Conservation (phyloP, 192 early-diverging fungal genomes). For the Podila verticillata region DNA sequence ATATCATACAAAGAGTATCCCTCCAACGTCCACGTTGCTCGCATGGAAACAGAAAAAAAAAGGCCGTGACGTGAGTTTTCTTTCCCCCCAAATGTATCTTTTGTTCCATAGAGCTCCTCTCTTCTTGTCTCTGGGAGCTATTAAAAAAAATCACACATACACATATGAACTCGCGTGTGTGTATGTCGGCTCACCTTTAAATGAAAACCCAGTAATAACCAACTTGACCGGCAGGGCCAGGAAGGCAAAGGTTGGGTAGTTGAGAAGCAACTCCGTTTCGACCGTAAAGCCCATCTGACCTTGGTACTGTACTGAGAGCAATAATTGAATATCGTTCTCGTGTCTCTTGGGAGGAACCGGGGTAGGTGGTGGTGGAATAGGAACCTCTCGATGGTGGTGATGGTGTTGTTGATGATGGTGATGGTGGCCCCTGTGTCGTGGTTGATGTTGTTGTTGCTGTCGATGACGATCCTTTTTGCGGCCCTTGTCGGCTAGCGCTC, state of each 20-base stretch:
- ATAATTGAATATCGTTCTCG: conserved; percentile 76
- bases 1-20: background rate
- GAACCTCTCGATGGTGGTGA: background rate
- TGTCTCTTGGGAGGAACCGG: conserved; percentile 30
- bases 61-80: background rate
- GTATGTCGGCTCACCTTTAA: conserved; percentile 58
- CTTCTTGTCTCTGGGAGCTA: too few species aligned
- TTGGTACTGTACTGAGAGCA: conserved; percentile 69
- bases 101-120: too few species aligned
- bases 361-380: background rate
- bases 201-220: conserved; percentile 73
- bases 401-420: background rate
- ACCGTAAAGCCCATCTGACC: conserved; percentile 80
- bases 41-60: too few species aligned
- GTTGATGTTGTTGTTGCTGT: background rate
- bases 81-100: background rate
- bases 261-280: conserved; percentile 74
- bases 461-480: background rate
- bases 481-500: background rate
- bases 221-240: conserved; percentile 78
- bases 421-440: background rate
- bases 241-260: conserved; percentile 80
- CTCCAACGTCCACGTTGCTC: background rate
- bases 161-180: background rate
- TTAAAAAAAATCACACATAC: too few species aligned